phyloP scores from a whole-genome alignment of 2,329 filamentous ascomycete species.

The Aspergillus aculeatinus region DNA sequence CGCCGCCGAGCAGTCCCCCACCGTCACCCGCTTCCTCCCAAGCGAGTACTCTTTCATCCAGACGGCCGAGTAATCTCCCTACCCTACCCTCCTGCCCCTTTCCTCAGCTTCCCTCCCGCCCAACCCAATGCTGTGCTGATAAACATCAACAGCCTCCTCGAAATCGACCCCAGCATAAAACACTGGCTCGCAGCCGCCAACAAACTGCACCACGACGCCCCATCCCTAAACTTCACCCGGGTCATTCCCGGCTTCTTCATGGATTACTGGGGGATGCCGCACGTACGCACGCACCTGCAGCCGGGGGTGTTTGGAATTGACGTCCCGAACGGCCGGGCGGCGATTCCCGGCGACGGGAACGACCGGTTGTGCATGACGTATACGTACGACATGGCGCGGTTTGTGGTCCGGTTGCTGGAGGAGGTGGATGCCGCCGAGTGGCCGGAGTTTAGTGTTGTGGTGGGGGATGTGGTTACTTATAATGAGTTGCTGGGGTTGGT shows the following conservation, averaged over 20 bases:
- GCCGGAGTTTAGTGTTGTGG: constrained; percentile 40
- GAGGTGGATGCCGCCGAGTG: constrained; percentile 43
- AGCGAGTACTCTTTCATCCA: constrained; percentile 45
- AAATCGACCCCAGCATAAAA: constrained; percentile 32
- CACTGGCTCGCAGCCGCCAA: constrained; percentile 29
- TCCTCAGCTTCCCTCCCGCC: no score
- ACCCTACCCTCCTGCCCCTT: no score
- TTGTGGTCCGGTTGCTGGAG: constrained; percentile 44
- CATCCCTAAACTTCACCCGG: constrained; percentile 39
- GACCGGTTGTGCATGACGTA: constrained; percentile 49
- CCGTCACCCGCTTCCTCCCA: constrained; percentile 45
- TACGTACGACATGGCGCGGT: constrained; percentile 50
- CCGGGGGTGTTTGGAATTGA: constrained; percentile 47
- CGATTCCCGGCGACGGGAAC: constrained; percentile 52
- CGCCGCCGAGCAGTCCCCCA: constrained; percentile 42
- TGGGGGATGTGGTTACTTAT: constrained; percentile 46
- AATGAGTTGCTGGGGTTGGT: constrained; percentile 48
- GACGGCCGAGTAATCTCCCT: constrained; percentile 28
- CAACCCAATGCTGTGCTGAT: constrained; percentile 1
- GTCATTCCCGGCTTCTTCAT: constrained; percentile 48
- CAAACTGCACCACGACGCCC: constrained; percentile 31
- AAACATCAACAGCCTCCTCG: constrained; percentile 22
- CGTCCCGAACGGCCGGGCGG: constrained; percentile 46
- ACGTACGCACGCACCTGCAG: constrained; percentile 40
- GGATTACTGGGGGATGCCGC: constrained; percentile 47